Evolutionary conservation across 2,329 filamentous ascomycete species (phyloP).

Genomic region (Colletotrichum scovillei): DNA sequence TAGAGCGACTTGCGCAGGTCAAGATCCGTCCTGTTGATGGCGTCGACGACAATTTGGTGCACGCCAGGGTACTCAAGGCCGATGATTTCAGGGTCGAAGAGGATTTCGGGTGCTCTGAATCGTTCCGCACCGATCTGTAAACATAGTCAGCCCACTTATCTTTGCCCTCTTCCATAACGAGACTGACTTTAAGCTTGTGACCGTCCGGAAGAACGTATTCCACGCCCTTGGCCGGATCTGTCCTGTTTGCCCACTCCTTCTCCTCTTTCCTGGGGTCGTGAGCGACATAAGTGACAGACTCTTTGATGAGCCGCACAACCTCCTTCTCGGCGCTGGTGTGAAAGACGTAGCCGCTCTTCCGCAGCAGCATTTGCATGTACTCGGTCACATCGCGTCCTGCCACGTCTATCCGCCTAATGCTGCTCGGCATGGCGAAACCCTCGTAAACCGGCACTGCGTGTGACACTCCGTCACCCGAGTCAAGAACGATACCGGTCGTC

Average conservation of each 20-base stretch:
- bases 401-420: constrained; percentile 95
- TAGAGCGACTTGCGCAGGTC: constrained; percentile 95
- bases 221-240: constrained; percentile 78
- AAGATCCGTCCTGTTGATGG: constrained; percentile 94
- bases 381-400: constrained; percentile 97
- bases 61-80: constrained; percentile 96
- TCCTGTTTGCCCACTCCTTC: constrained; percentile 90
- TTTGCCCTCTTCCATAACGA: background rate
- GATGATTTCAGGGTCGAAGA: constrained; percentile 97
- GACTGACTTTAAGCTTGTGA: constrained; percentile 84
- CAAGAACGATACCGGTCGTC: constrained; percentile 95
- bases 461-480: constrained; percentile 95
- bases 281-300: constrained; percentile 92
- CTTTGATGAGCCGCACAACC: constrained; percentile 97
- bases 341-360: constrained; percentile 94
- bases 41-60: constrained; percentile 97
- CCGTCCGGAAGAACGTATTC: constrained; percentile 95
- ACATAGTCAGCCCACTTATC: background rate
- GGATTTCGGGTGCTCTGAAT: constrained; percentile 95
- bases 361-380: constrained; percentile 88
- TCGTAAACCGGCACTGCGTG: constrained; percentile 98
- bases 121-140: constrained; percentile 86
- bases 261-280: constrained; percentile 93
- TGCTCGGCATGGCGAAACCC: constrained; percentile 95
- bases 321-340: constrained; percentile 99